Base-by-base conservation (phyloP, 257 asterid species). In the Hygrophila difformis region DNA sequence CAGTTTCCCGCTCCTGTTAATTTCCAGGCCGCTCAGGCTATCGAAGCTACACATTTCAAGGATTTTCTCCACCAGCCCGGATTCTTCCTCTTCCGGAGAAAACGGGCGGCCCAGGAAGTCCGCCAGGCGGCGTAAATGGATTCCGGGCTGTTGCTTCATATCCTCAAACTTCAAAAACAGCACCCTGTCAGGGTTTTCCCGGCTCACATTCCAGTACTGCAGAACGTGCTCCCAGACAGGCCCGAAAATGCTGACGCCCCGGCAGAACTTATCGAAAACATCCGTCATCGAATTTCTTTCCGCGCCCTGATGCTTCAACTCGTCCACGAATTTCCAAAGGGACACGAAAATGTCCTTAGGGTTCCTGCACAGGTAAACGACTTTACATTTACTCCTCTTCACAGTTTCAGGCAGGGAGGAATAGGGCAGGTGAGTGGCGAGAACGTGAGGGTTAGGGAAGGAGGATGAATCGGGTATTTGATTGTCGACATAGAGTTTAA, bases 291-390 rank as follows among this genome's bases (percentile, higher is more conserved):
- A 49, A 42, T 60, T 60, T 1, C 13, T 35, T 1, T 15, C 47
- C 12, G 38, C n/a, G 2, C 37, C 65, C 0, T 14, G 14, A 6
- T 29, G 65, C 44, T 37, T 77, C 11, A 77, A 17, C 6, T 23
- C 18, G 69, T 77, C 62, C 1, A 67, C 57, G 51, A 73, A 77
- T 18, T 77, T 78, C 78, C 75, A 73, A 0, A 73, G 61, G 6
- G 85, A 73, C 40, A 63, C 73, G 47, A 76, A 66, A 4, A 67
- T 35, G 63, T 76, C 85, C 41, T 73, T 76, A 0, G 85, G 78
- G 40, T 76, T 51, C 18, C 85, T 46, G 37, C 78, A 76, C 0
- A 76, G 49, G 50, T 77, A 77, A 56, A 77, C 74, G n/a, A 77
- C 29, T 63, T 64, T 76, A 54, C 69, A 65, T 0, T 56, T 8